Evolutionary conservation across 768 basidiomycete species (phyloP).

Genomic region (Pisolithus orientalis): DNA sequence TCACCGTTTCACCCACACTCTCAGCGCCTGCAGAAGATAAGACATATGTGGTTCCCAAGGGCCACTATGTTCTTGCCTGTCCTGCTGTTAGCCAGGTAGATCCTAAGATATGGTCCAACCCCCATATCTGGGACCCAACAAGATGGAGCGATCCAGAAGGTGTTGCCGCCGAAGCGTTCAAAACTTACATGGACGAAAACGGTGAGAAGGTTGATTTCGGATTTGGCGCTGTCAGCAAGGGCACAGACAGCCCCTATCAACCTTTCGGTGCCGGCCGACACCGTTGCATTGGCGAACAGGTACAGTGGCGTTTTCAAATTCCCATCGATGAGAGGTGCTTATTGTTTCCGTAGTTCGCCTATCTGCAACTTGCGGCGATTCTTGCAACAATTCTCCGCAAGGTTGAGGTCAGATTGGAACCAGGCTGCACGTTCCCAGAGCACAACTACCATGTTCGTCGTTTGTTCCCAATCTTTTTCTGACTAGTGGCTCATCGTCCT

Average conservation of each 20-base stretch:
- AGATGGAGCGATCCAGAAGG: conserved; percentile 87
- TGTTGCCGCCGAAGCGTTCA: conserved; percentile 71
- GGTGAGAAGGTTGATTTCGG: conserved; percentile 96
- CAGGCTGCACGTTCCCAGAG: conserved; percentile 50
- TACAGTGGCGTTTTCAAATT: conserved; percentile 22
- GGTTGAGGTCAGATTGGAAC: conserved; percentile 66
- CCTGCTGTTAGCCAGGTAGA: conserved; percentile 88
- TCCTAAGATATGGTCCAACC: conserved; percentile 71
- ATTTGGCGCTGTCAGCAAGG: conserved; percentile 92
- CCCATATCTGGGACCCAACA: conserved; percentile 66
- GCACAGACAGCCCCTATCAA: conserved; percentile 92
- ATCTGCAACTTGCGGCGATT: conserved; percentile 85
- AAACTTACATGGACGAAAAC: conserved; percentile 63
- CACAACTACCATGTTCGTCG: conserved; percentile 85
- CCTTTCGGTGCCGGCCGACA: conserved; percentile 97
- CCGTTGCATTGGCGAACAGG: conserved; percentile 90
- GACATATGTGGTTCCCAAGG: conserved; percentile 83
- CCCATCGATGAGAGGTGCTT: conserved; percentile 1
- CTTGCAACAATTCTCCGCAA: conserved; percentile 72
- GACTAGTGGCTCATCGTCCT: conserved; percentile 3
- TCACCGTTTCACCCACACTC: conserved; percentile 75
- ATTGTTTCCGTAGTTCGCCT: conserved; percentile 64
- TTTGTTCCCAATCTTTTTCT: neutral
- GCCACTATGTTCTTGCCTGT: conserved; percentile 83
- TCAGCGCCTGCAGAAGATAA: conserved; percentile 68